A percentile compares a stretch with the other conserved stretches of the same genome.
Evolutionary conservation across 75 land plant species (phyloP).

Genomic region (Sequoiadendron giganteum): DNA sequence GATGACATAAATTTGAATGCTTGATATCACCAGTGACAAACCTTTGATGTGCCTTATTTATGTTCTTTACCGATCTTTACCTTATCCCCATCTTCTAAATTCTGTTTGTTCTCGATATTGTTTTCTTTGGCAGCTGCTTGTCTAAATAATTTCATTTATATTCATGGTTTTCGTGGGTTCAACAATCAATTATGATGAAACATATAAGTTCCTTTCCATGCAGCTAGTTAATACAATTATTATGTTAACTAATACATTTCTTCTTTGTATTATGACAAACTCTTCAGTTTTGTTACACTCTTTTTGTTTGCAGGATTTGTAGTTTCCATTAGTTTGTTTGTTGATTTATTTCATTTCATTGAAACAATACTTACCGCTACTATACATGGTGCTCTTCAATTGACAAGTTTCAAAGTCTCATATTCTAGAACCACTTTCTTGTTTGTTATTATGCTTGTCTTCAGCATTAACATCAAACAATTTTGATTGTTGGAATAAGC

Average conservation of each 20-base stretch:
- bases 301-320: neutral
- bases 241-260: neutral
- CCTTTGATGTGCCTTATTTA: too few relatives aligned
- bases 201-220: neutral
- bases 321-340: neutral
- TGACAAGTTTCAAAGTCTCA: neutral
- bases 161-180: neutral
- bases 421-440: conserved; percentile 8
- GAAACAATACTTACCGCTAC: neutral
- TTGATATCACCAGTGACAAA: neutral
- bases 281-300: neutral
- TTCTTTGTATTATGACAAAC: neutral
- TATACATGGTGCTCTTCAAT: neutral
- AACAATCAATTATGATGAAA: neutral
- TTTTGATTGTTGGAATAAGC: neutral
- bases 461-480: neutral
- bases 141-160: neutral
- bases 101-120: neutral
- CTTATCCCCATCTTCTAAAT: neutral
- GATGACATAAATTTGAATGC: neutral
- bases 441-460: conserved; percentile 1
- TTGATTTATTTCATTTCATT: neutral
- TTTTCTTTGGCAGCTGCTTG: neutral
- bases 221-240: neutral
- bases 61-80: neutral